phyloP scores from a whole-genome alignment of 2,329 filamentous ascomycete species.

The Colletotrichum cereale region DNA sequence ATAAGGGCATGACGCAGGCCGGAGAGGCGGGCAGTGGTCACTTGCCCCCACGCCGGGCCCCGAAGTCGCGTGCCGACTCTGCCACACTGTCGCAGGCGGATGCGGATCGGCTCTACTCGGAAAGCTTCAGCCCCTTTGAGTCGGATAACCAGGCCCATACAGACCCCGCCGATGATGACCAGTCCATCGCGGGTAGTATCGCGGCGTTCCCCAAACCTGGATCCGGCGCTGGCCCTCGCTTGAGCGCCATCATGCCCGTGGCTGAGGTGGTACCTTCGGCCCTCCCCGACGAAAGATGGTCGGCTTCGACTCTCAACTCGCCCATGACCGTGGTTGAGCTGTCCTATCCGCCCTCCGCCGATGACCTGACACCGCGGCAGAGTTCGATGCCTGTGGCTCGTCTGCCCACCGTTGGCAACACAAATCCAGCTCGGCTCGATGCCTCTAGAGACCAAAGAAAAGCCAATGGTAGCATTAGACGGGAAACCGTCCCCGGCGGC shows the following conservation, averaged over 20 bases:
- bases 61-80: conserved; percentile 34
- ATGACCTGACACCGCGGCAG: background rate
- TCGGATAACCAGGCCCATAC: background rate
- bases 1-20: conserved; percentile 10
- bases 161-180: background rate
- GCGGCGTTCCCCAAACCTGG: conserved; percentile 24
- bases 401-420: conserved; percentile 13
- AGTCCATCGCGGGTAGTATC: conserved; percentile 32
- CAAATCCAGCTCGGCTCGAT: background rate
- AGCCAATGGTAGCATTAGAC: background rate
- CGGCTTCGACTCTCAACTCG: conserved; percentile 36
- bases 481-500: background rate
- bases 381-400: conserved; percentile 15
- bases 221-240: conserved; percentile 41
- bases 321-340: conserved; percentile 25
- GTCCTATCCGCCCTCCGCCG: conserved; percentile 10
- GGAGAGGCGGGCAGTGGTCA: background rate
- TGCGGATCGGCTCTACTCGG: conserved; percentile 31
- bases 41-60: background rate
- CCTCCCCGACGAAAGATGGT: conserved; percentile 36
- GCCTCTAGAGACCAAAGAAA: background rate
- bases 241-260: conserved; percentile 56
- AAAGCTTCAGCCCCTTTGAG: conserved; percentile 22
- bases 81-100: conserved; percentile 38
- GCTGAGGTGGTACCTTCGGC: conserved; percentile 49